phyloP scores from a whole-genome alignment of 768 basidiomycete genomes.

The Boletus rubroflammeus region DNA sequence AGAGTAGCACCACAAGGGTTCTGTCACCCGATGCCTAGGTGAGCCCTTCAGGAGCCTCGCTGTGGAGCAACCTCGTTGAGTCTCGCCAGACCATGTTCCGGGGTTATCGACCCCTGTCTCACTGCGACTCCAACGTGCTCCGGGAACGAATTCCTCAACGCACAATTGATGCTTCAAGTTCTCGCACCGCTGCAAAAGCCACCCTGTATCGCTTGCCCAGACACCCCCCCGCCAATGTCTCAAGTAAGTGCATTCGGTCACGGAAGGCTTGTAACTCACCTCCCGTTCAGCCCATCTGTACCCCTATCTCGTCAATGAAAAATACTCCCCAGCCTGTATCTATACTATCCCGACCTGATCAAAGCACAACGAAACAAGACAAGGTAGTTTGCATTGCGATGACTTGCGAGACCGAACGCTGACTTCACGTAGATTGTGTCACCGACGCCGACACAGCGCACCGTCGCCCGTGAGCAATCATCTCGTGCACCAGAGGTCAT shows the following conservation, averaged over 20 bases:
- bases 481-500: not conserved
- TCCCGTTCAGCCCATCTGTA: not conserved
- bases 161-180: conserved; percentile 1
- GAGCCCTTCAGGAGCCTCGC: not conserved
- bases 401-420: not conserved
- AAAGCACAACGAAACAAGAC: not conserved
- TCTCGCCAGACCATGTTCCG: conserved; percentile 4
- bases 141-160: not conserved
- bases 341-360: not conserved
- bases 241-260: conserved; percentile 1
- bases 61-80: not conserved
- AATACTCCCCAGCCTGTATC: not conserved
- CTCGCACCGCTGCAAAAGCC: not conserved
- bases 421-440: conserved; percentile 5
- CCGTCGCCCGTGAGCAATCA: not conserved
- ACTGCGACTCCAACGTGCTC: not conserved
- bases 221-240: not conserved
- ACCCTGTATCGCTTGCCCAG: not conserved
- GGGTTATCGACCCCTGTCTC: not conserved
- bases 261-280: not conserved
- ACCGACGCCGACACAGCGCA: conserved; percentile 1
- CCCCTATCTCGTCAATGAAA: not conserved
- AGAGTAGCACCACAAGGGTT: not conserved
- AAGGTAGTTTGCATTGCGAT: conserved; percentile 1
- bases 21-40: conserved; percentile 2